Percentiles rank a stretch among this genome's conserved stretches.
Conservation (phyloP, 352 stramenopile species). For the Phytophthora macrochlamydospora region DNA sequence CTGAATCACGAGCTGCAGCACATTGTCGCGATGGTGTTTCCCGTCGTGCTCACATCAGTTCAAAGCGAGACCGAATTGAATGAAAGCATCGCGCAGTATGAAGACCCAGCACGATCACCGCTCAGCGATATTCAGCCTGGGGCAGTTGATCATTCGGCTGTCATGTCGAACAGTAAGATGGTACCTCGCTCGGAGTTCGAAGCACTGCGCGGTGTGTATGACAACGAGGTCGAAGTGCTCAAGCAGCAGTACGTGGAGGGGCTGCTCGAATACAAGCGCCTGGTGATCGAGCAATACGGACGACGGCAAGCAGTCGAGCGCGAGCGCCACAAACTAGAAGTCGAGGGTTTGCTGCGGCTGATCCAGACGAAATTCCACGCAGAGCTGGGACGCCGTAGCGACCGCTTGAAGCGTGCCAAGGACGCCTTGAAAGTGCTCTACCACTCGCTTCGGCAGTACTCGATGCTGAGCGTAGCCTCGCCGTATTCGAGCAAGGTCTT, state of each 20-base stretch:
- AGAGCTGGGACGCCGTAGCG: constrained; percentile 55
- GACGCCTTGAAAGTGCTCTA: constrained; percentile 73
- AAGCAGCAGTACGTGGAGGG: constrained; percentile 66
- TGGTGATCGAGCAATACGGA: constrained; percentile 78
- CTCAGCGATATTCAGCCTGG: constrained; percentile 24
- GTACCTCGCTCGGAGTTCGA: constrained; percentile 46
- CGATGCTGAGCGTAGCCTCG: not conserved
- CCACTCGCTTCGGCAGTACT: constrained; percentile 38
- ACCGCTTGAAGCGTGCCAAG: constrained; percentile 57
- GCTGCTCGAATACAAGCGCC: constrained; percentile 70
- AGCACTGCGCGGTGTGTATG: constrained; percentile 38
- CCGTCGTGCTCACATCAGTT: constrained; percentile 23
- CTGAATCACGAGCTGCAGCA: constrained; percentile 53
- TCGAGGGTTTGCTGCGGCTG: constrained; percentile 62
- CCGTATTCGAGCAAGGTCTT: constrained; percentile 1
- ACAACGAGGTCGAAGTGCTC: constrained; percentile 46
- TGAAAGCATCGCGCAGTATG: constrained; percentile 56
- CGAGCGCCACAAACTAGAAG: constrained; percentile 62
- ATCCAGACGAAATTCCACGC: constrained; percentile 68
- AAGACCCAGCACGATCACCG: constrained; percentile 39
- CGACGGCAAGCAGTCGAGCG: constrained; percentile 58
- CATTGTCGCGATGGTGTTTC: constrained; percentile 57
- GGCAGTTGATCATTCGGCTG: not conserved
- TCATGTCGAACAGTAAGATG: not conserved
- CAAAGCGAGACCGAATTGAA: constrained; percentile 48